Percentiles rank a stretch among this genome's conserved stretches.
Evolutionary conservation across 306 rosid genomes (phyloP).

Genomic region (Boehmeria nivea): DNA sequence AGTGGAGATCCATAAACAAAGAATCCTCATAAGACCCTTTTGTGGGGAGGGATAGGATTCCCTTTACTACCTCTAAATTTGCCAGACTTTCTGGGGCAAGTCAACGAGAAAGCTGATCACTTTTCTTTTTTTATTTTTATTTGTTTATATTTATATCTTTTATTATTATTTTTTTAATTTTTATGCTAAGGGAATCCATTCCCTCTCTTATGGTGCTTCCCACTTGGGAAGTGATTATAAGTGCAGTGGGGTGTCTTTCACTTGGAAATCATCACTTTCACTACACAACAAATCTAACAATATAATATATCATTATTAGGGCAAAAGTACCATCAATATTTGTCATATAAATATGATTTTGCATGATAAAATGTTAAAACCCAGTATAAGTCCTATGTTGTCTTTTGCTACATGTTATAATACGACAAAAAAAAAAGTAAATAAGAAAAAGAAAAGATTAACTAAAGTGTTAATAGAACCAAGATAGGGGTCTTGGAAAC

Average conservation of each 20-base stretch:
- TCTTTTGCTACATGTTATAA: too few species aligned
- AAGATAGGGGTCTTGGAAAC: too few species aligned
- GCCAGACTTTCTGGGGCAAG: conserved; percentile 74
- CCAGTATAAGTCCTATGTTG: not conserved
- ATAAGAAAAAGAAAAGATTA: too few species aligned
- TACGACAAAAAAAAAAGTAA: too few species aligned
- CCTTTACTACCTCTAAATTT: conserved; percentile 59
- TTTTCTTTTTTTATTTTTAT: conserved; percentile 8
- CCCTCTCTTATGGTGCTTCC: conserved; percentile 61
- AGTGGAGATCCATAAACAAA: too few species aligned
- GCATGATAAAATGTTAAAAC: not conserved
- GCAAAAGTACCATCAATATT: not conserved
- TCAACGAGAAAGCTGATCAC: conserved; percentile 68
- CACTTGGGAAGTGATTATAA: conserved; percentile 44
- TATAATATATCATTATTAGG: not conserved
- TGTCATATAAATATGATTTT: not conserved
- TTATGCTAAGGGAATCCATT: conserved; percentile 47
- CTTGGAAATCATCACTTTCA: conserved; percentile 6
- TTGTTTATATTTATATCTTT: too few species aligned
- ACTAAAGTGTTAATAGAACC: too few species aligned
- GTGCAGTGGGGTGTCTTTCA: conserved; percentile 22
- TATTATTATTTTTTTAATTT: conserved; percentile 2
- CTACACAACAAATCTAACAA: too few species aligned
- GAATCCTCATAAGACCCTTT: conserved; percentile 54
- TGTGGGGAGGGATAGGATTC: conserved; percentile 68